Evolutionary conservation across 176 grass and related monocot genomes (phyloP), one percentile per base, ranked within the genome.

Genomic region (Thinopyrum elongatum): DNA sequence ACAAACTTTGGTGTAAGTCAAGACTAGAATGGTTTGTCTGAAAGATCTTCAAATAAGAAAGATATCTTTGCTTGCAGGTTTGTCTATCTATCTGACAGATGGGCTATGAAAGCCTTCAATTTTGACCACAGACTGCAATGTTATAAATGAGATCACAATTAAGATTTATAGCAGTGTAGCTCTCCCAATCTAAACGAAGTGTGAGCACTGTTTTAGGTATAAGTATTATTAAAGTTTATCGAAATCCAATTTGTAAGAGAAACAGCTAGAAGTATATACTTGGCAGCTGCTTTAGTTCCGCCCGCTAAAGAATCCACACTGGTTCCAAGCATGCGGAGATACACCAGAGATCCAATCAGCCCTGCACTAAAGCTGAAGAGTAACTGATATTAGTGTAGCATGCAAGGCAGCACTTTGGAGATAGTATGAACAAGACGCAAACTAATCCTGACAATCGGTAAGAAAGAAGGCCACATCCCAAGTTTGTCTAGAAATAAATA

Each of bases 321-420:
- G 72, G 88, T 96, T 82, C 92, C 94, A 83, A 99, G 94, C 97
- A 99, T 93, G 16, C 97, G 92, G 26, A 99, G 90, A 77, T 99
- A 99, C 55, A 88, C 51, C 76, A 99, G 74, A 77, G 97, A 99
- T 90, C 97, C 97, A 92, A 92, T 81, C 70, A 99, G 58, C 30
- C 97, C 97, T 87, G 62, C 92, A 87, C 90, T 86, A 83, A 96
- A 96, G 82, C 97, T 99, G 90, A 87, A 88, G 25, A 83, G 57
- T 82, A 88, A 83, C 29, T 62, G 16, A 31, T 68, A 66, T 89
- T 71, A 89, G 69, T 64, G 70, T 2, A 58, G 55, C 55, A 58
- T 58, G 55, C 55, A 58, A 22, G 21, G 55, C 55, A 22, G 21
- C 55, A 58, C 17, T 58, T 58, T 58, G 55, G 19, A 22, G 55